A percentile compares a stretch with the other conserved stretches of the same genome.
Evolutionary conservation across 306 rosid genomes (phyloP).

Genomic region (Glycine soja): DNA sequence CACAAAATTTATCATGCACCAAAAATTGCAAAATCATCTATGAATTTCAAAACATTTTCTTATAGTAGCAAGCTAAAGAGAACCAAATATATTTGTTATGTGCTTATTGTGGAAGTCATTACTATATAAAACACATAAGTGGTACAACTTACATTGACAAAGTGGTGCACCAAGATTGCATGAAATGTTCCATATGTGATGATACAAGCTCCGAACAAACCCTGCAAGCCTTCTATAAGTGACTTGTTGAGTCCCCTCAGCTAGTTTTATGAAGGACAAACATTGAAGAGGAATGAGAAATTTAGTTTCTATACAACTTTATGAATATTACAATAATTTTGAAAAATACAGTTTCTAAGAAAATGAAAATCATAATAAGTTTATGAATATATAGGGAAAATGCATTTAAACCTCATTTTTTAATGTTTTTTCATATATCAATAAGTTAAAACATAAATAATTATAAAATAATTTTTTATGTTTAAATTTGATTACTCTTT

Average conservation of each 20-base stretch:
- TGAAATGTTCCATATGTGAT: constrained; percentile 98
- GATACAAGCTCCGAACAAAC: constrained; percentile 95
- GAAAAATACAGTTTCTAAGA: too few species aligned
- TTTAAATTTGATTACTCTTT: too few species aligned
- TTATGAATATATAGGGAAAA: too few species aligned
- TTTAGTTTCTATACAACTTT: too few species aligned
- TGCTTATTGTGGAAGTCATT: not conserved
- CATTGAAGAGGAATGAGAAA: too few species aligned
- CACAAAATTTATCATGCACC: constrained; percentile 5
- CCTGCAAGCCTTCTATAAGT: constrained; percentile 93
- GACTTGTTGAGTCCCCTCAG: constrained; percentile 93
- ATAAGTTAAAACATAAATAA: too few species aligned
- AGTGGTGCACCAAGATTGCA: constrained; percentile 97
- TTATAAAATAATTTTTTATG: too few species aligned
- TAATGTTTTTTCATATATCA: too few species aligned
- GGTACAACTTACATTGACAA: constrained; percentile 71
- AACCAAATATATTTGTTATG: not conserved
- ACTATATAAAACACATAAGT: not conserved
- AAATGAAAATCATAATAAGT: too few species aligned
- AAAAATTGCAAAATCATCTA: not conserved
- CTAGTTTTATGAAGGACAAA: too few species aligned
- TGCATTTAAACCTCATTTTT: too few species aligned
- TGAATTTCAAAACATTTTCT: not conserved
- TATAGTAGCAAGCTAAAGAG: not conserved
- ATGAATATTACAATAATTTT: too few species aligned